Conservation (phyloP, 2,329 filamentous ascomycete species). For the Pyrenophora tritici-repentis region DNA sequence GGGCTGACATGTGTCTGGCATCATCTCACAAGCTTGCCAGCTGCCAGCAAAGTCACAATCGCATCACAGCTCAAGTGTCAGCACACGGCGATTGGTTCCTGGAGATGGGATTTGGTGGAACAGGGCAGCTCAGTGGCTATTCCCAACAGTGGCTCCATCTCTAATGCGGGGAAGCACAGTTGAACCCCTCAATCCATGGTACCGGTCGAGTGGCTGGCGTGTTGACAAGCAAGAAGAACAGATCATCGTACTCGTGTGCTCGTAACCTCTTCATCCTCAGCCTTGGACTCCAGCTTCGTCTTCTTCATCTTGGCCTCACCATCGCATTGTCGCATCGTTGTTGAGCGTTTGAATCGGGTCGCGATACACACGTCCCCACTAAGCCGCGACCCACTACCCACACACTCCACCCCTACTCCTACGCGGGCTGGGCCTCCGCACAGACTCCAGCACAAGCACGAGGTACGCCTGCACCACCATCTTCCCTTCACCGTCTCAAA, state of each 20-base stretch:
- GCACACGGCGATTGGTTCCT: conserved; percentile 22
- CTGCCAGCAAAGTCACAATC: conserved; percentile 2
- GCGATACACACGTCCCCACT: conserved; percentile 7
- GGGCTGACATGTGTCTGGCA: neutral
- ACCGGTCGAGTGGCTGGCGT: conserved; percentile 22
- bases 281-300: conserved; percentile 12
- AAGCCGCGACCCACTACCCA: conserved; percentile 19
- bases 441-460: conserved; percentile 8
- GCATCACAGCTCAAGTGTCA: conserved; percentile 15
- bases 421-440: conserved; percentile 14
- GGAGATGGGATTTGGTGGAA: conserved; percentile 10
- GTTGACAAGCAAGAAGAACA: conserved; percentile 13
- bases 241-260: conserved; percentile 1
- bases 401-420: conserved; percentile 1
- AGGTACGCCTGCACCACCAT: conserved; percentile 14
- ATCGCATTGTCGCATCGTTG: conserved; percentile 3
- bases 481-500: conserved; percentile 9
- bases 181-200: conserved; percentile 30
- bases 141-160: conserved; percentile 22
- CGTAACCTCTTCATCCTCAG: conserved; percentile 13
- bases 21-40: too few species aligned
- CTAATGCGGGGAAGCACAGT: conserved; percentile 31
- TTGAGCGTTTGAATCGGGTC: conserved; percentile 4
- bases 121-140: conserved; percentile 6
- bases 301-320: neutral